Evolutionary conservation across 2,329 filamentous ascomycete genomes (phyloP).

Genomic region (Orbilia javanica): DNA sequence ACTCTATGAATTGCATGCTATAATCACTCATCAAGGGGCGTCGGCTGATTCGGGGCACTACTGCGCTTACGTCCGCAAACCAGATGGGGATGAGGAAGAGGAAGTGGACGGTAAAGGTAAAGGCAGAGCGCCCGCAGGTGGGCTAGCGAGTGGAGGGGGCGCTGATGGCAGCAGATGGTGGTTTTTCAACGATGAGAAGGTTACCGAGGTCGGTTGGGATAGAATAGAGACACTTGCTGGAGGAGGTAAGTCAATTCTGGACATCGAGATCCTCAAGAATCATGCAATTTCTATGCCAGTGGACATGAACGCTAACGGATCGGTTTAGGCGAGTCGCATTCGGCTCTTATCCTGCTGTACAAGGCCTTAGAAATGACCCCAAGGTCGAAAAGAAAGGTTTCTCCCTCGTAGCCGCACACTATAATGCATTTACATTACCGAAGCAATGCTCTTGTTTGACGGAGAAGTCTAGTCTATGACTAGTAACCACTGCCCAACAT

Average conservation of each 20-base stretch:
- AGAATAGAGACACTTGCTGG: slow-evolving; percentile 92
- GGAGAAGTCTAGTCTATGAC: not conserved
- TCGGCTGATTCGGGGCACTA: slow-evolving; percentile 98
- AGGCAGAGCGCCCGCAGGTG: slow-evolving; percentile 37
- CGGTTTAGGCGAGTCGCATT: slow-evolving; percentile 76
- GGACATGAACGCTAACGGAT: slow-evolving; percentile 46
- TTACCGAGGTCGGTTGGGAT: slow-evolving; percentile 88
- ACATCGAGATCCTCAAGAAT: too few species aligned
- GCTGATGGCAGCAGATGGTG: slow-evolving; percentile 97
- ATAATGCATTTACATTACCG: too few species aligned
- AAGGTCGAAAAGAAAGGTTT: slow-evolving; percentile 22
- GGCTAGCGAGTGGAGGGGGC: slow-evolving; percentile 64
- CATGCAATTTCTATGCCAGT: not conserved
- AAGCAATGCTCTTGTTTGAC: not conserved
- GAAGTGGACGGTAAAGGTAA: slow-evolving; percentile 68
- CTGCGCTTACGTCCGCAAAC: slow-evolving; percentile 97
- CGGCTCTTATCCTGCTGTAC: slow-evolving; percentile 83
- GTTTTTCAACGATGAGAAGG: slow-evolving; percentile 99
- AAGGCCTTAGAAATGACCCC: slow-evolving; percentile 70
- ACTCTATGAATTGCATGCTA: slow-evolving; percentile 91
- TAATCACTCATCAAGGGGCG: slow-evolving; percentile 95
- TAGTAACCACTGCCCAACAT: too few species aligned
- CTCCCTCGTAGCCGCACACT: not conserved
- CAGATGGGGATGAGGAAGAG: slow-evolving; percentile 77
- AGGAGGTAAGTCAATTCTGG: slow-evolving; percentile 75